Conservation (phyloP, 2,329 filamentous ascomycete genomes). For the Exutisphaerella laricina region DNA sequence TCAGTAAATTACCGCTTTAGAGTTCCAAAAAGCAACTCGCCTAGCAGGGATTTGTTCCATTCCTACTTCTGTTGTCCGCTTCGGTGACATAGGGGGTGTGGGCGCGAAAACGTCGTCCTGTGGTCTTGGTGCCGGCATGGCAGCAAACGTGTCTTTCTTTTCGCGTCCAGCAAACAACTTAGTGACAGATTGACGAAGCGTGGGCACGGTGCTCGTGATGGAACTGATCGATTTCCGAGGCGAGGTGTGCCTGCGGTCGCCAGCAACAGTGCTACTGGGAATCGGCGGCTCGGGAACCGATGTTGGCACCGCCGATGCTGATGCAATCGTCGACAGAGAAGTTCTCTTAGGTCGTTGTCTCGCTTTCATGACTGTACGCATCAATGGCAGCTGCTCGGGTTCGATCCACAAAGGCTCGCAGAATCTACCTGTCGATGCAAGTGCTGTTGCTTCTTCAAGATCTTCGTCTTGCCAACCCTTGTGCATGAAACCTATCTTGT, state of each 20-base stretch:
- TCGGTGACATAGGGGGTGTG: too few species aligned
- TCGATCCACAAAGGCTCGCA: conserved; percentile 9
- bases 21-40: too few species aligned
- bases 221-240: neutral
- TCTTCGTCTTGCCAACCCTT: conserved; percentile 4
- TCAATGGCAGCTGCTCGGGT: conserved; percentile 4
- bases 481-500: conserved; percentile 4
- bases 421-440: neutral
- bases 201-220: neutral
- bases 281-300: neutral
- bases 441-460: conserved; percentile 1
- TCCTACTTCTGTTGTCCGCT: too few species aligned
- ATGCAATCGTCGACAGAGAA: neutral
- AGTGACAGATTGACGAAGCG: neutral
- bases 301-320: neutral
- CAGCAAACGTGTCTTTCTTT: neutral
- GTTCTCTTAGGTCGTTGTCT: neutral
- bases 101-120: neutral
- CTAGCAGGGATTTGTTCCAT: too few species aligned
- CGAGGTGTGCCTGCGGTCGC: neutral
- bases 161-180: conserved; percentile 1
- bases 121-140: neutral
- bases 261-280: neutral
- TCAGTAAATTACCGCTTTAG: too few species aligned
- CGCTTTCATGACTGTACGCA: conserved; percentile 13